Base-by-base conservation (phyloP, 2,329 filamentous ascomycete species). In the Cercospora sp. region DNA sequence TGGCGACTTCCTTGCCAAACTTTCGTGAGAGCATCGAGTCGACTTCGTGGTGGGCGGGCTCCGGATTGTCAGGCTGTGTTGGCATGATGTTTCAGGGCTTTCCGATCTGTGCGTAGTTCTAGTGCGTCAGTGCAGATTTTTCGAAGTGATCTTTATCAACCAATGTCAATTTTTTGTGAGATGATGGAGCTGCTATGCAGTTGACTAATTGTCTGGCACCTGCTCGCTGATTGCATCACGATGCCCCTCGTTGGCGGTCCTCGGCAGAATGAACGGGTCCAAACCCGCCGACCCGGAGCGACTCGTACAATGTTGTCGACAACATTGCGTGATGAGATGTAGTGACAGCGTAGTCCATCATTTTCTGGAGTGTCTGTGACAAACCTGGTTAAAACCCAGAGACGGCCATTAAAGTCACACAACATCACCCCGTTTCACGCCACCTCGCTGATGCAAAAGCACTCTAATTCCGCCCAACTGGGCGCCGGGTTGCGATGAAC, bases 1-100 rank as follows among this genome's bases (percentile, higher is more conserved):
- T 95, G 77, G 90, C 86, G 69, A 92, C 84, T 80, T 94, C 92
- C 73, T 87, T 89, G 79, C 92, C 92, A 80, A 93, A 94, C 77
- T 90, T 92, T 68, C 87, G 84, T 73, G 89, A 88, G 75, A 95
- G 84, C 88, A 93, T 92, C 42, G 87, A 88, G 77, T 89, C 87
- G 73, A 86, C 80, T 70, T 85, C 82, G 66, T 84, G 79, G 78
- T 89, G 86, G 42, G 86, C 85, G 62, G 88, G 87, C 72, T 84
- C 82, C 30, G 88, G 88, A 63, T 89, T 82, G 64, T 81, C 80
- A 58, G 84, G 84, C 72, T 76, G 75, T 53, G 60, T 60, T 40
- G 67, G 66, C 69, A 71, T 71, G 42, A 42, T 62, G 60, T 28
- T 20, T 12, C 20, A 20, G n/a, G 10, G 16, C 31, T n/a, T 12